phyloP scores from a whole-genome alignment of 2,329 filamentous ascomycete species.

The Trichoderma harzianum region DNA sequence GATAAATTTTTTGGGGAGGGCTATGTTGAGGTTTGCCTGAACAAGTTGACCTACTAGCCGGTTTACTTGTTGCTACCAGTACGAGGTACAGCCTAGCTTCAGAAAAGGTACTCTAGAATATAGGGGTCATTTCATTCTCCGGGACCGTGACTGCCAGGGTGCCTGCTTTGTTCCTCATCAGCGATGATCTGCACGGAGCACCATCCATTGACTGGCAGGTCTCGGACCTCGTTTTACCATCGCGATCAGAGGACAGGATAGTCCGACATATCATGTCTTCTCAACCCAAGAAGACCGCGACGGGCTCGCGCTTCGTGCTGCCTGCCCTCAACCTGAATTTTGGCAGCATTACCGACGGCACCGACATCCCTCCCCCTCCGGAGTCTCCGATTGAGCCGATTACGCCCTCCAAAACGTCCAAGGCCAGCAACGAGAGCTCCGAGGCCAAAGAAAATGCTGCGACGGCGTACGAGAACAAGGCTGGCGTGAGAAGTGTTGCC shows the following conservation, averaged over 20 bases:
- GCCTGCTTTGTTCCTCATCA: constrained; percentile 9
- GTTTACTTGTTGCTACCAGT: background rate
- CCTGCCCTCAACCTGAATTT: constrained; percentile 58
- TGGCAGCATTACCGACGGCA: constrained; percentile 57
- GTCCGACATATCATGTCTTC: constrained; percentile 30
- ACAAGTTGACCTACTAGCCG: background rate
- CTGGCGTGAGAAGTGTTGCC: constrained; percentile 48
- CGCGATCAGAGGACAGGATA: background rate
- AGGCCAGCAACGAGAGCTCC: constrained; percentile 20
- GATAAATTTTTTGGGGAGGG: background rate
- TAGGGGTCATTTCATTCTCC: constrained; percentile 12
- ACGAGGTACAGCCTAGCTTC: constrained; percentile 12
- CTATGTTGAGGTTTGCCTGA: background rate
- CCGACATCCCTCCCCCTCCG: constrained; percentile 56
- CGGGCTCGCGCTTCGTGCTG: constrained; percentile 44
- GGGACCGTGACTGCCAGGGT: constrained; percentile 9
- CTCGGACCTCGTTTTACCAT: constrained; percentile 2
- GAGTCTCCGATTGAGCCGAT: constrained; percentile 53
- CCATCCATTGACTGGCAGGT: constrained; percentile 2
- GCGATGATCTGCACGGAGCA: constrained; percentile 13
- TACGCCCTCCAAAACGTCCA: constrained; percentile 40
- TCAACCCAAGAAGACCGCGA: constrained; percentile 29
- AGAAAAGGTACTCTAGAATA: constrained; percentile 4
- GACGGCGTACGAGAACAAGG: constrained; percentile 41
- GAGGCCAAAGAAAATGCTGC: constrained; percentile 17